phyloP scores from a whole-genome alignment of 495 filamentous ascomycete species.

The Trichoderma erinaceum region DNA sequence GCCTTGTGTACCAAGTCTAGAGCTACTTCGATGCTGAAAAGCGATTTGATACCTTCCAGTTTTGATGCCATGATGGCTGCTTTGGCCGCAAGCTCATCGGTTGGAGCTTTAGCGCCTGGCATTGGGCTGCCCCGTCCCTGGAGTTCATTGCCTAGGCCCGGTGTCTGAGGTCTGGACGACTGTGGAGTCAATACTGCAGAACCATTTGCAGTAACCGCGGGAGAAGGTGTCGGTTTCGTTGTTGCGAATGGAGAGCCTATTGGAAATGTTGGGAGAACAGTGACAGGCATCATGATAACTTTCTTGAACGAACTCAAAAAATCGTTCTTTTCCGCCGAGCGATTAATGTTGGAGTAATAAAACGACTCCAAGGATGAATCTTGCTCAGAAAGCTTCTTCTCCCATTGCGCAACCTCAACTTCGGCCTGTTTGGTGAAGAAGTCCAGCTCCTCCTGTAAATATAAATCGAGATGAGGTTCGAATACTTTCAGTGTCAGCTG shows the following conservation, averaged over 20 bases:
- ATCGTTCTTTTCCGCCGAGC: conserved; percentile 92
- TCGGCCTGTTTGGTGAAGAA: conserved; percentile 72
- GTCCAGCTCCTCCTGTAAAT: conserved; percentile 87
- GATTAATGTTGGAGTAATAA: conserved; percentile 88
- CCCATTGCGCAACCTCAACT: conserved; percentile 74
- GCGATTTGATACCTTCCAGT: conserved; percentile 83
- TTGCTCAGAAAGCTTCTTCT: conserved; percentile 82
- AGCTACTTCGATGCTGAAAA: conserved; percentile 96
- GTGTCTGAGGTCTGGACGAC: conserved; percentile 45
- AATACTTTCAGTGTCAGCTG: conserved; percentile 64
- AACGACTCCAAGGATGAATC: conserved; percentile 88
- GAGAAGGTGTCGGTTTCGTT: not conserved
- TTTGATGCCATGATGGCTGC: conserved; percentile 92
- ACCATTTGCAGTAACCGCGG: conserved; percentile 25
- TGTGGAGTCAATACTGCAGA: conserved; percentile 27
- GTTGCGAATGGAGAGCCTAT: conserved; percentile 41
- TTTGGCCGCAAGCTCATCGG: conserved; percentile 88
- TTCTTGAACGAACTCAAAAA: conserved; percentile 97
- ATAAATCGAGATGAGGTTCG: conserved; percentile 88
- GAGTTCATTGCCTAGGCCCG: conserved; percentile 24
- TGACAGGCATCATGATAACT: conserved; percentile 97
- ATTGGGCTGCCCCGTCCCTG: conserved; percentile 38
- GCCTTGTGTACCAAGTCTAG: conserved; percentile 81
- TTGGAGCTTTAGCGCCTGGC: conserved; percentile 58
- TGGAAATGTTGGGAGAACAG: conserved; percentile 64